Base-by-base conservation (phyloP, 1,284 basidiomycete genomes). In the Fomitopsis pinicola region DNA sequence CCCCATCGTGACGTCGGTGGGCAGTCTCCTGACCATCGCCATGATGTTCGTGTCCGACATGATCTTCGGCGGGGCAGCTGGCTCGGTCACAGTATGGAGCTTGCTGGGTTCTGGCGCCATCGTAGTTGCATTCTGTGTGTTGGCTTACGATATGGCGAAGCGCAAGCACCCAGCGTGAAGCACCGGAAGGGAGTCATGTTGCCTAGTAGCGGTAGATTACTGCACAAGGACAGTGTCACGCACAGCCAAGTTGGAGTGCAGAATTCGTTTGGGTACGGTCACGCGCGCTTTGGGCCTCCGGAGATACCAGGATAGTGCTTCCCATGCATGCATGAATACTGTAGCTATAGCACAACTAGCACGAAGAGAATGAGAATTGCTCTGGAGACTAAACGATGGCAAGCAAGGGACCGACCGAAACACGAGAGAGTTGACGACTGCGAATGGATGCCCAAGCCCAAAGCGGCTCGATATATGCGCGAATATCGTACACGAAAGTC, bases 1-100 rank as follows among this genome's bases (percentile, higher is more conserved):
- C 6, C 92, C 93, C 2, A 85, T 95, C 50, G 82, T 93, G 56
- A 85, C 85, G n/a, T 91, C 90, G 8, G 91, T 94, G 45, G 92
- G 91, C 50, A 91, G 82, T 72, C 80, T 95, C 19, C 79, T 94
- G 55, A 94, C 93, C 7, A 94, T 94, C 66, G 88, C 94, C 33
- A 80, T 95, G 52, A 88, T 92, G 30, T 83, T 91, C 60, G 68
- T 90, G 22, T 86, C 87, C 30, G 92, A 95, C 72, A 76, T 87
- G 33, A 66, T 86, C 26, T 85, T 92, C 61, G 85, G 87, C 17
- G 78, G 80, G 50, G 82, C 82, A 1, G 66, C 78, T 42, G 78
- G 84, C 50, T 78, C 80, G 3, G 68, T 91, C 61, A 91, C 86
- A 0, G 50, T 83, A 10, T 87, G 86, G 79, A 86, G 85, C 63